Percentiles rank a stretch among this genome's conserved stretches.
Conservation (phyloP, 495 filamentous ascomycete species). For the Penicillium riverlandense region DNA sequence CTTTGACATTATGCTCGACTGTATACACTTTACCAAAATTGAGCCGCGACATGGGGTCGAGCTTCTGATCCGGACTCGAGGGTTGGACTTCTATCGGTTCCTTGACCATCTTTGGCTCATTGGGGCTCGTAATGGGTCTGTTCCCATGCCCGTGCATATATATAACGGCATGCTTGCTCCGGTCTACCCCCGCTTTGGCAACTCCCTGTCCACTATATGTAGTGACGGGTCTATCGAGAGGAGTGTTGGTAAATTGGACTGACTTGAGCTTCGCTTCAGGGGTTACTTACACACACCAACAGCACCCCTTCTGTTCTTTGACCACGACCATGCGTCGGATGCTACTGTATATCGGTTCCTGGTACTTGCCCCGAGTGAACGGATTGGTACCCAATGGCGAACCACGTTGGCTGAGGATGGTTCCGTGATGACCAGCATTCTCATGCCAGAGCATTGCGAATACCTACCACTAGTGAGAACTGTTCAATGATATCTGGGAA, state of each 20-base stretch:
- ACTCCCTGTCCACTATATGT: constrained; percentile 31
- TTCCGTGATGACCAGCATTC: constrained; percentile 9
- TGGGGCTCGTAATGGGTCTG: neutral
- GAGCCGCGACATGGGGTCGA: constrained; percentile 34
- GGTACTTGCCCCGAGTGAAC: constrained; percentile 11
- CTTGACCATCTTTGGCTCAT: constrained; percentile 25
- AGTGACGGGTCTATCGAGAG: constrained; percentile 18
- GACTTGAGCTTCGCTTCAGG: too few species aligned
- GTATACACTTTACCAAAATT: constrained; percentile 44
- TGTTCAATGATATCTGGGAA: neutral
- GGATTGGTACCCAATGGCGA: neutral
- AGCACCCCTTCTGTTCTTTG: constrained; percentile 13
- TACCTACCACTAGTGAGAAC: constrained; percentile 9
- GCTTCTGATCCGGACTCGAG: constrained; percentile 8
- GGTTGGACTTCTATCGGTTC: constrained; percentile 22
- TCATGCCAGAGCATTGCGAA: constrained; percentile 29
- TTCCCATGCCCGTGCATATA: constrained; percentile 14
- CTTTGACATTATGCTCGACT: constrained; percentile 41
- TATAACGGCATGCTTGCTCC: constrained; percentile 30
- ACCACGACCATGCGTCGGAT: constrained; percentile 30
- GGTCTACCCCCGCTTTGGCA: constrained; percentile 20
- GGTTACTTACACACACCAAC: constrained; percentile 24
- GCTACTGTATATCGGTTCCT: constrained; percentile 17
- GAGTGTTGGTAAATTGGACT: too few species aligned
- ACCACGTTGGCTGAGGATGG: constrained; percentile 6